Conservation (phyloP, 2,329 filamentous ascomycete species). For the Ceratocystis destructans region DNA sequence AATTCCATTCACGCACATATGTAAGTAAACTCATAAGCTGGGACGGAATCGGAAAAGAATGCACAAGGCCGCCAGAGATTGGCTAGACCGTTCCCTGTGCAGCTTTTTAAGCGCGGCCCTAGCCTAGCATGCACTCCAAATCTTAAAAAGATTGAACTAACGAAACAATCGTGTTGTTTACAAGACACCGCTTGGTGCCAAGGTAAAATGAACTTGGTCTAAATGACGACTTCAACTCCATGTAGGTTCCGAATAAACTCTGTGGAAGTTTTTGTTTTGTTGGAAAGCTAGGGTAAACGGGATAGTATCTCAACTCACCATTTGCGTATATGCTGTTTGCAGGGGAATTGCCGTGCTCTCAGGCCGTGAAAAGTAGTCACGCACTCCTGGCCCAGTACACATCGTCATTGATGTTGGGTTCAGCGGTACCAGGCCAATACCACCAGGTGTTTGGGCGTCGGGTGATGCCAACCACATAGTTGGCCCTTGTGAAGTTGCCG, state of each 20-base stretch:
- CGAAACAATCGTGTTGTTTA: too few species aligned
- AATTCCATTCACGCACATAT: not conserved
- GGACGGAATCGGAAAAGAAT: not conserved
- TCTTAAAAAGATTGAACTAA: not conserved
- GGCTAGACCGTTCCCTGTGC: not conserved
- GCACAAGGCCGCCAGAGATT: not conserved
- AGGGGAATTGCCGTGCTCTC: not conserved
- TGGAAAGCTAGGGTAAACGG: too few species aligned
- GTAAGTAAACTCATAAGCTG: not conserved
- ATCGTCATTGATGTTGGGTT: slow-evolving; percentile 3
- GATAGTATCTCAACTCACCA: not conserved
- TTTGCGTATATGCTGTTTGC: not conserved
- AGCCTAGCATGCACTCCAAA: not conserved
- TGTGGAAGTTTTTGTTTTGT: not conserved
- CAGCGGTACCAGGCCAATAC: not conserved
- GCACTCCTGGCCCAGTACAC: not conserved
- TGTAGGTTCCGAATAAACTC: not conserved
- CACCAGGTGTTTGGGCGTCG: not conserved
- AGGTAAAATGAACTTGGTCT: not conserved
- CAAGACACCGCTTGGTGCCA: slow-evolving; percentile 1
- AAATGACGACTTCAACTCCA: not conserved
- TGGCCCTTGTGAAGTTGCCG: not conserved
- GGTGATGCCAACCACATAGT: slow-evolving; percentile 1
- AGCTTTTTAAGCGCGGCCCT: not conserved
- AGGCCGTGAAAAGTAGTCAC: not conserved